A percentile compares a stretch with the other conserved stretches of the same genome.
Conservation (phyloP, 2,329 filamentous ascomycete species). For the Venturia pyrina region DNA sequence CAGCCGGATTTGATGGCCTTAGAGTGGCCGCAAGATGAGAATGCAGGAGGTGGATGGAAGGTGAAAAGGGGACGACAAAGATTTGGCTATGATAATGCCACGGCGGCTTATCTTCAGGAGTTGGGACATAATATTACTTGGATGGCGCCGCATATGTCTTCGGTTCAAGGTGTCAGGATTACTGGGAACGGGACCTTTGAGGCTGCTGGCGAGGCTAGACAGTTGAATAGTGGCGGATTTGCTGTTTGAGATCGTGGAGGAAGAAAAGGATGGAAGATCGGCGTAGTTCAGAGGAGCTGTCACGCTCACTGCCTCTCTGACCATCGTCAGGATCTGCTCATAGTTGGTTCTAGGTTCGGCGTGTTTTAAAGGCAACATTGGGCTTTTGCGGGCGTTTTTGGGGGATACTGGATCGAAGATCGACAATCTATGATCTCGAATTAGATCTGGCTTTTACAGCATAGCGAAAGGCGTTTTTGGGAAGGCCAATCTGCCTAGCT, state of each 20-base stretch:
- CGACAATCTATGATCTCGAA: too few relatives aligned
- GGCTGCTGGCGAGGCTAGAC: slow-evolving; percentile 59
- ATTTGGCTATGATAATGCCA: slow-evolving; percentile 53
- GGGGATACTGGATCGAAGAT: too few relatives aligned
- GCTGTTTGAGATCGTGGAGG: not conserved
- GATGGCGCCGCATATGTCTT: slow-evolving; percentile 52
- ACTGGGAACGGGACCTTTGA: slow-evolving; percentile 60
- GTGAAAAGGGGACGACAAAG: slow-evolving; percentile 60
- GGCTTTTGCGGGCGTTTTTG: too few relatives aligned
- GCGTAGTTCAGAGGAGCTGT: too few relatives aligned
- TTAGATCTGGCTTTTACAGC: not conserved
- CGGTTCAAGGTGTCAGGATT: slow-evolving; percentile 60
- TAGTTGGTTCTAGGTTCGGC: too few relatives aligned
- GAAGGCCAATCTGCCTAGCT: not conserved
- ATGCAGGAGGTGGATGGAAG: slow-evolving; percentile 62
- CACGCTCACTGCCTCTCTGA: too few relatives aligned
- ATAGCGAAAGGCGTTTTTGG: not conserved
- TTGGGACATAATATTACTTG: slow-evolving; percentile 64
- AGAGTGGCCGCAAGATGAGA: slow-evolving; percentile 43
- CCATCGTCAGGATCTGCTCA: too few relatives aligned
- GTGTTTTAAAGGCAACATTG: too few relatives aligned
- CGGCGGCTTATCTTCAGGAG: slow-evolving; percentile 50
- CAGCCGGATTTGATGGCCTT: slow-evolving; percentile 59
- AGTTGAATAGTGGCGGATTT: slow-evolving; percentile 8
- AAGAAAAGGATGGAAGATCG: too few relatives aligned